Evolutionary conservation across 2,329 filamentous ascomycete genomes (phyloP).

Genomic region (Aspergillus sp.): DNA sequence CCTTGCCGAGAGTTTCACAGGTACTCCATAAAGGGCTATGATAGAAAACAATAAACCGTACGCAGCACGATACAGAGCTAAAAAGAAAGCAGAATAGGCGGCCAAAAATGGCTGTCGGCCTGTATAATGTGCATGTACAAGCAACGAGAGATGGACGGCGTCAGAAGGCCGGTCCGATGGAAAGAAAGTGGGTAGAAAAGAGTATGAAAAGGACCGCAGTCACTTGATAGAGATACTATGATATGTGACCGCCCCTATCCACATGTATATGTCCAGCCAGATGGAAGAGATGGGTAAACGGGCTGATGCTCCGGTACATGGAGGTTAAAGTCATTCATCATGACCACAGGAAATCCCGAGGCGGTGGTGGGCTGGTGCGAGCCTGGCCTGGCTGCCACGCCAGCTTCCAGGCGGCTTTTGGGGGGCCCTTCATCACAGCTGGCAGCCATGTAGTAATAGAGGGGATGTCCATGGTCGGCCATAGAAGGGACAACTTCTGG

Average conservation of each 20-base stretch:
- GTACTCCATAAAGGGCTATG: not conserved
- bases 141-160: not conserved
- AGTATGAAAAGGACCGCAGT: not conserved
- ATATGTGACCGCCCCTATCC: slow-evolving; percentile 12
- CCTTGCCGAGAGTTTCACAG: not conserved
- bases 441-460: slow-evolving; percentile 29
- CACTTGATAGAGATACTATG: not conserved
- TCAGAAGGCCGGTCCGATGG: not conserved
- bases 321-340: slow-evolving; percentile 30
- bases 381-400: slow-evolving; percentile 19
- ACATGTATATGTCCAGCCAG: slow-evolving; percentile 25
- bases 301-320: slow-evolving; percentile 25
- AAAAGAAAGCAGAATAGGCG: not conserved
- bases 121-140: not conserved
- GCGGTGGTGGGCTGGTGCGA: slow-evolving; percentile 16
- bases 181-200: not conserved
- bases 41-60: not conserved
- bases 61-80: not conserved
- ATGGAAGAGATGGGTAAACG: slow-evolving; percentile 17
- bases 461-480: slow-evolving; percentile 22
- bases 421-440: slow-evolving; percentile 15
- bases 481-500: slow-evolving; percentile 13
- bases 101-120: slow-evolving; percentile 1
- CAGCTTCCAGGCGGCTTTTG: slow-evolving; percentile 21
- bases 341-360: slow-evolving; percentile 24